Conservation (phyloP, 2,329 filamentous ascomycete genomes). For the Colletotrichum chrysophilum region DNA sequence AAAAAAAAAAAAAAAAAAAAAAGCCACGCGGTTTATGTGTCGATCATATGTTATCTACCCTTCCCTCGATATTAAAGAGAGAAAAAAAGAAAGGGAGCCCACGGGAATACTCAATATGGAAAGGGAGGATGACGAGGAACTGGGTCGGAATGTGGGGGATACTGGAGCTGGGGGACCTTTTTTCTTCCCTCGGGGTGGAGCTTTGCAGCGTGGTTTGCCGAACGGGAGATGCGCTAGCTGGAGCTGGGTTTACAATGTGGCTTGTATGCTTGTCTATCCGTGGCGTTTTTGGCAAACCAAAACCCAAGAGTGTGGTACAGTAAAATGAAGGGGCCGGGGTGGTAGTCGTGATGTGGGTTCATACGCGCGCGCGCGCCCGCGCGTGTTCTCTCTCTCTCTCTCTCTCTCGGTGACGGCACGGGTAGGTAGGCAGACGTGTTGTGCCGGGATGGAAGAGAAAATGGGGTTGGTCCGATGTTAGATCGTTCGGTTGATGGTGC, state of each 20-base stretch:
- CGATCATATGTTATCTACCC: background rate
- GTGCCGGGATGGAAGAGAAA: background rate
- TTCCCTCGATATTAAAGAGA: background rate
- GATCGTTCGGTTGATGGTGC: background rate
- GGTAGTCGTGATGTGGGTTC: background rate
- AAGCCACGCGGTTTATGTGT: background rate
- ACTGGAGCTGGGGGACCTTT: background rate
- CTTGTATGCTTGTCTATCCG: background rate
- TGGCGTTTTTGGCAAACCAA: background rate
- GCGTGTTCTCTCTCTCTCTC: background rate
- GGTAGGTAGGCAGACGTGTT: background rate
- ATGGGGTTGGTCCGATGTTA: background rate
- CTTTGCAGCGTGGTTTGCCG: background rate
- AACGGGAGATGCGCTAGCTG: background rate
- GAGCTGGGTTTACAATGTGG: background rate
- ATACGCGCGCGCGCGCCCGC: background rate
- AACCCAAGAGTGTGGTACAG: background rate
- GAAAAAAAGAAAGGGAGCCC: background rate
- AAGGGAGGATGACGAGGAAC: background rate
- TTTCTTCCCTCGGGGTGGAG: background rate
- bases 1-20: background rate
- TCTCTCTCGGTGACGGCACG: background rate
- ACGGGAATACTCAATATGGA: background rate
- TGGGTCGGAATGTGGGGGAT: background rate
- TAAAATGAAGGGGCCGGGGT: background rate